These are phyloP conservation scores for Blyttiomyces sp. DNA, from an alignment of 371 early-diverging fungal species.

Conservation along the genomic window DNA sequence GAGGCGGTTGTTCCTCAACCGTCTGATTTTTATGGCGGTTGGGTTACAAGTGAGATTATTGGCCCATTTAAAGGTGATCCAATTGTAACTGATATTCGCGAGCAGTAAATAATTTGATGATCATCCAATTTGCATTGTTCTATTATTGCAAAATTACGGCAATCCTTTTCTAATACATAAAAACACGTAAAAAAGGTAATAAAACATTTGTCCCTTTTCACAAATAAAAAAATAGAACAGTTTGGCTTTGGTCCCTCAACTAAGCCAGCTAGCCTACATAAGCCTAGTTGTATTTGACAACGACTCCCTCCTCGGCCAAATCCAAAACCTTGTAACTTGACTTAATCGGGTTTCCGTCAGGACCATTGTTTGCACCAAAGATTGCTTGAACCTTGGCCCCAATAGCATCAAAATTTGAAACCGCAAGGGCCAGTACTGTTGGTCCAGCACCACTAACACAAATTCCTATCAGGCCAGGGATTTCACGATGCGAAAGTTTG, in stretches of 20 bases:
- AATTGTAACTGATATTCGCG: too few relatives aligned
- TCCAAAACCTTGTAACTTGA: conserved; percentile 73
- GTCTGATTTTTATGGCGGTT: conserved; percentile 18
- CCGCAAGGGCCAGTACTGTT: conserved; percentile 77
- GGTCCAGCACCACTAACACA: conserved; percentile 97
- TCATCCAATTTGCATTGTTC: too few relatives aligned
- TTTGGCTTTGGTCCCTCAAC: too few relatives aligned
- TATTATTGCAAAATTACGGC: too few relatives aligned
- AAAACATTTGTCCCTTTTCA: too few relatives aligned
- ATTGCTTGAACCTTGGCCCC: conserved; percentile 45
- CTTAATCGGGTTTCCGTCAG: conserved; percentile 41
- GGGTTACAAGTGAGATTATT: conserved; percentile 14
- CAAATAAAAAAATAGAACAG: too few relatives aligned
- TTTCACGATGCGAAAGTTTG: conserved; percentile 65
- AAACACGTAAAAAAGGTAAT: too few relatives aligned
- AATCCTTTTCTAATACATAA: too few relatives aligned
- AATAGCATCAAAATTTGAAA: conserved; percentile 49
- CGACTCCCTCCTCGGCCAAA: conserved; percentile 67
- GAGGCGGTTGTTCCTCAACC: conserved; percentile 13
- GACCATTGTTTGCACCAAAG: conserved; percentile 49
- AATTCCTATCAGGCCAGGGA: conserved; percentile 86
- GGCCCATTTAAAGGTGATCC: too few relatives aligned
- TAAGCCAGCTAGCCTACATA: too few relatives aligned
- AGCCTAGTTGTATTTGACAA: conserved; percentile 3
- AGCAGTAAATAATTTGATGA: too few relatives aligned